phyloP scores from a whole-genome alignment of 306 rosid genomes.

The Cyamopsis tetragonoloba region DNA sequence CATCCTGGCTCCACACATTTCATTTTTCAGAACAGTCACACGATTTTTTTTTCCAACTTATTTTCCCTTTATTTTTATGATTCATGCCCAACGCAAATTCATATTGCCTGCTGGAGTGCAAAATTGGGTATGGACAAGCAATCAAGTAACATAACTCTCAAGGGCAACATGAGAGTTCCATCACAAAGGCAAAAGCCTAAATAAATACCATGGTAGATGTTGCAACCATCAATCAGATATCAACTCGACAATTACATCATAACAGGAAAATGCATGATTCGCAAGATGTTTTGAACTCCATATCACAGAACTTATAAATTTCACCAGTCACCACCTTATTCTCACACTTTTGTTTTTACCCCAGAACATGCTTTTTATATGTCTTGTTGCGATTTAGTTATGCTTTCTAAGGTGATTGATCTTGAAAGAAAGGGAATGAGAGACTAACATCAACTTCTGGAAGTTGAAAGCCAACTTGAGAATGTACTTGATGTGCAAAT shows the following conservation, averaged over 20 bases:
- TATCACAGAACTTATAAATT: neutral
- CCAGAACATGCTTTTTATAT: neutral
- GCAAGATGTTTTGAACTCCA: slow-evolving; percentile 12
- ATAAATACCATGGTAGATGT: neutral
- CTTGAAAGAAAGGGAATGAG: slow-evolving; percentile 1
- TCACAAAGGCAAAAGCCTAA: neutral
- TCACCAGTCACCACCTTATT: slow-evolving; percentile 7
- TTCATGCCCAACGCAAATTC: slow-evolving; percentile 7
- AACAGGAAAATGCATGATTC: slow-evolving; percentile 9
- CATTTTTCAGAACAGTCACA: slow-evolving; percentile 7
- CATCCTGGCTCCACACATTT: neutral
- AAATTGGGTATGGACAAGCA: neutral
- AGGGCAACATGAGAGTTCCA: neutral
- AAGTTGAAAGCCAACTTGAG: slow-evolving; percentile 41
- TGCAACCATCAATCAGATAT: neutral
- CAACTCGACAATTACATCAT: neutral
- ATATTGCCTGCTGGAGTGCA: neutral
- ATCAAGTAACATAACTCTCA: neutral
- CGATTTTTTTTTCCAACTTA: neutral
- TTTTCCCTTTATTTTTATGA: neutral
- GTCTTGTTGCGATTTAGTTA: slow-evolving; percentile 6
- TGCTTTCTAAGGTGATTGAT: neutral
- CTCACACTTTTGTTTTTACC: neutral
- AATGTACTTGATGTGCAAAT: slow-evolving; percentile 32
- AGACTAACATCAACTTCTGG: slow-evolving; percentile 51